These are phyloP conservation scores for Colletotrichum somersetense DNA, from an alignment of 2,329 filamentous ascomycete species.

Conservation along the genomic window DNA sequence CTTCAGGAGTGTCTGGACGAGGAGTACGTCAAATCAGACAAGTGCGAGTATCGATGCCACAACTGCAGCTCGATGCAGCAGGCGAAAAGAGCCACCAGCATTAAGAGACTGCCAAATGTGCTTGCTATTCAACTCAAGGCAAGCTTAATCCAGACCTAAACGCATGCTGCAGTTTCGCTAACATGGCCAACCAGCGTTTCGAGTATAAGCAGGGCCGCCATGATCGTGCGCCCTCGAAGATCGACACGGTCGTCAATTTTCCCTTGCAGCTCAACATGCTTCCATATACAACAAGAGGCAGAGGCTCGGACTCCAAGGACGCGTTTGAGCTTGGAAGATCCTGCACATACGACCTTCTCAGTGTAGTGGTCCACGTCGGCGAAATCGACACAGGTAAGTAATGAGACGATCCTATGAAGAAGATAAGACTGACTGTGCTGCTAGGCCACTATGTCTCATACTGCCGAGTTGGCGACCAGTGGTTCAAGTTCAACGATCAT, in stretches of 20 bases:
- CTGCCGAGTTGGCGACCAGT: slow-evolving; percentile 63
- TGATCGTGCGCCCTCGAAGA: slow-evolving; percentile 82
- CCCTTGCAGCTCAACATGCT: slow-evolving; percentile 90
- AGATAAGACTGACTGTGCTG: slow-evolving; percentile 61
- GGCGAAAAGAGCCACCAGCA: slow-evolving; percentile 85
- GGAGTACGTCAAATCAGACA: slow-evolving; percentile 88
- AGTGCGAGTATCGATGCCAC: slow-evolving; percentile 89
- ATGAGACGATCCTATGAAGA: slow-evolving; percentile 15
- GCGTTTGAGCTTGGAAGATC: slow-evolving; percentile 69
- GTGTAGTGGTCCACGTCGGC: slow-evolving; percentile 92
- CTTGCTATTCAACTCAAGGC: slow-evolving; percentile 95
- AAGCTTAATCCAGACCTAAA: slow-evolving; percentile 43
- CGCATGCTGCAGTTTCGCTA: neutral
- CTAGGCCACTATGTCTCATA: slow-evolving; percentile 60
- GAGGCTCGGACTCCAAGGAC: slow-evolving; percentile 62
- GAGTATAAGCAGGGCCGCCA: slow-evolving; percentile 77
- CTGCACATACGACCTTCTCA: slow-evolving; percentile 87
- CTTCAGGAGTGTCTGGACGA: slow-evolving; percentile 83
- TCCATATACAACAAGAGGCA: slow-evolving; percentile 82
- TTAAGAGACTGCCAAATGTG: slow-evolving; percentile 88
- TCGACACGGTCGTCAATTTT: slow-evolving; percentile 88
- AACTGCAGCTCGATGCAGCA: slow-evolving; percentile 83
- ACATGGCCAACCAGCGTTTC: slow-evolving; percentile 65
- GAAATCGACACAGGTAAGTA: slow-evolving; percentile 95
- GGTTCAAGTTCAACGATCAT: slow-evolving; percentile 97